Percentiles rank a stretch among this genome's conserved stretches.
These are phyloP conservation scores for Neurospora cerealis DNA, from an alignment of 495 filamentous ascomycete genomes.

Conservation along the genomic window DNA sequence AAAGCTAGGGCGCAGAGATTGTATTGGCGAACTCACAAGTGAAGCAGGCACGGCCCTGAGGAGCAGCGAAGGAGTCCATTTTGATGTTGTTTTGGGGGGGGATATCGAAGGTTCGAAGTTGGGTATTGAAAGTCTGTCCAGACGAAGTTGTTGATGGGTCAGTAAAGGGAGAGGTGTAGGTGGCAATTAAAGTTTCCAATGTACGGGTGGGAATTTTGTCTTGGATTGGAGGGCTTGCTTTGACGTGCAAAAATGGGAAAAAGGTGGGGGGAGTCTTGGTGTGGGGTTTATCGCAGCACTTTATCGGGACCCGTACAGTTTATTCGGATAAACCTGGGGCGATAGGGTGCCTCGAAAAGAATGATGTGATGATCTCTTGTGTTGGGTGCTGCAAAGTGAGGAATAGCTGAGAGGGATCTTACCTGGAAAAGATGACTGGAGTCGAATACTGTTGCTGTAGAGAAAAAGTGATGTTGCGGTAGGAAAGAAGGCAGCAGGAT, in stretches of 20 bases:
- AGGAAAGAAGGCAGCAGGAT: not conserved
- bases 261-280: constrained; percentile 15
- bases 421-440: not conserved
- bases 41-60: constrained; percentile 33
- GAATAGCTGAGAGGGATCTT: not conserved
- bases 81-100: constrained; percentile 6
- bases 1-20: constrained; percentile 12
- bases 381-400: not conserved
- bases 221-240: constrained; percentile 15
- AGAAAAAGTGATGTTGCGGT: not conserved
- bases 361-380: not conserved
- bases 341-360: not conserved
- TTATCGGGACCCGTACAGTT: not conserved
- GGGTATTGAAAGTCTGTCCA: not conserved
- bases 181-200: constrained; percentile 11
- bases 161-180: constrained; percentile 8
- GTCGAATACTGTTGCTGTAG: not conserved
- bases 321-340: not conserved
- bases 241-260: constrained; percentile 11
- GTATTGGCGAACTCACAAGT: constrained; percentile 33
- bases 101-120: constrained; percentile 1
- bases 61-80: constrained; percentile 29
- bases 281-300: constrained; percentile 10
- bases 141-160: constrained; percentile 8
- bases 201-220: constrained; percentile 8